phyloP scores from a whole-genome alignment of 2,329 filamentous ascomycete species.

The Ascocoryne sarcoides region DNA sequence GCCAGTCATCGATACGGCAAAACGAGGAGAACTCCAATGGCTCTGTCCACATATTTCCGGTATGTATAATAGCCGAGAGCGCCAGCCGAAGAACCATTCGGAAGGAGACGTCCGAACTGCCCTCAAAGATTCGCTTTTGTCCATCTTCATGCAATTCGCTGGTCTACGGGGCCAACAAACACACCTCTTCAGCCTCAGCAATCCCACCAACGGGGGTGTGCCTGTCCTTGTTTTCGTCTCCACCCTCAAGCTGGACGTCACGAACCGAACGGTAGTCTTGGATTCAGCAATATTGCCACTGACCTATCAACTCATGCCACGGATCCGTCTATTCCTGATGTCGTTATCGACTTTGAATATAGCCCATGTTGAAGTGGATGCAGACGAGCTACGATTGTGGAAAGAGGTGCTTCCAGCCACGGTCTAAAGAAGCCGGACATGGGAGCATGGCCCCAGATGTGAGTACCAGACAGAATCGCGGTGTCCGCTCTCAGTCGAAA shows the following conservation, averaged over 20 bases:
- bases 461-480: not conserved
- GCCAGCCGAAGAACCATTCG: not conserved
- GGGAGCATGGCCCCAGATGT: constrained; percentile 4
- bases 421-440: constrained; percentile 9
- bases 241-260: constrained; percentile 3
- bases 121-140: not conserved
- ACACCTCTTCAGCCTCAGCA: not conserved
- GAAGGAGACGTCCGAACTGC: not conserved
- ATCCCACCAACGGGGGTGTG: not conserved
- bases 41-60: not conserved
- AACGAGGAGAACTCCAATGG: constrained; percentile 1
- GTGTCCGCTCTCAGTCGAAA: constrained; percentile 1
- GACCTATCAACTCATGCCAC: not conserved
- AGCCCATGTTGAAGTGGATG: constrained; percentile 1
- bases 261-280: constrained; percentile 8
- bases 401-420: constrained; percentile 4
- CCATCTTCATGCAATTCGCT: constrained; percentile 3
- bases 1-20: constrained; percentile 5
- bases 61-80: not conserved
- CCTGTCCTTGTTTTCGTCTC: constrained; percentile 3
- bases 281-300: constrained; percentile 7
- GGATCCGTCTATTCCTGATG: not conserved
- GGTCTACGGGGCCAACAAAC: not conserved
- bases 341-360: not conserved
- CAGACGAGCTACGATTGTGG: constrained; percentile 3